A percentile compares a stretch with the other conserved stretches of the same genome.
These are phyloP conservation scores for Alternaria ethzedia DNA, from an alignment of 2,329 filamentous ascomycete genomes.

Conservation along the genomic window DNA sequence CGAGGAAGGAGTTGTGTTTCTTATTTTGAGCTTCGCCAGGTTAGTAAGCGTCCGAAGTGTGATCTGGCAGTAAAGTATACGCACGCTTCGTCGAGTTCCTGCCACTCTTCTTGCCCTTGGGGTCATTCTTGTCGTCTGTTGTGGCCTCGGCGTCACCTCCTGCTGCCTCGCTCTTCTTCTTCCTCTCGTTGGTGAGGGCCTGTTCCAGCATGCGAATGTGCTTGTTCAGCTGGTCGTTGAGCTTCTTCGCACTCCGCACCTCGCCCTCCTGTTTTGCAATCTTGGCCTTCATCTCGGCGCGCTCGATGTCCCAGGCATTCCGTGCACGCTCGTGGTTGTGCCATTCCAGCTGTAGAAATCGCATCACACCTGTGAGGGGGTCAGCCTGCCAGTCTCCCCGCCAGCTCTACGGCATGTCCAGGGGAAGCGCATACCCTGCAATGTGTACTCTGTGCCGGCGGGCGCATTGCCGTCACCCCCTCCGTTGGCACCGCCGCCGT, in stretches of 20 bases:
- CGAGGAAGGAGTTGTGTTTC: slow-evolving; percentile 59
- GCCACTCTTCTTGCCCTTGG: slow-evolving; percentile 43
- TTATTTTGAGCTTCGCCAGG: slow-evolving; percentile 52
- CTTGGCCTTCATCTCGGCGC: slow-evolving; percentile 97
- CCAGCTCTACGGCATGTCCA: background rate
- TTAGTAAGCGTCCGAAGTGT: slow-evolving; percentile 18
- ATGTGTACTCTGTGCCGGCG: slow-evolving; percentile 72
- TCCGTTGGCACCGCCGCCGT: slow-evolving; percentile 60
- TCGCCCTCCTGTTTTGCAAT: slow-evolving; percentile 95
- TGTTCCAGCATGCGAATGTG: slow-evolving; percentile 89
- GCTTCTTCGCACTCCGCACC: slow-evolving; percentile 81
- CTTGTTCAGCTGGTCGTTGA: slow-evolving; percentile 87
- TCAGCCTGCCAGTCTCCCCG: slow-evolving; percentile 22
- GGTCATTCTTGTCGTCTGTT: slow-evolving; percentile 46
- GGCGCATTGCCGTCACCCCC: slow-evolving; percentile 57
- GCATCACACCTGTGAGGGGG: slow-evolving; percentile 80
- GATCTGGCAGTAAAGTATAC: background rate
- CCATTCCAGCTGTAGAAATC: slow-evolving; percentile 99
- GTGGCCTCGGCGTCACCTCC: slow-evolving; percentile 59
- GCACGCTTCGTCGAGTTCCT: slow-evolving; percentile 36
- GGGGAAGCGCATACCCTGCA: slow-evolving; percentile 63
- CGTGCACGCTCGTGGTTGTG: slow-evolving; percentile 96
- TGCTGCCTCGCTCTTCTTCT: slow-evolving; percentile 63
- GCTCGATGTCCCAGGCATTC: slow-evolving; percentile 98
- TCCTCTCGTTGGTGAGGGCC: slow-evolving; percentile 83